Percentiles rank a stretch among this genome's conserved stretches.
These are phyloP conservation scores for Myxozyma neotropica DNA, from an alignment of 805 yeast species.

Conservation along the genomic window DNA sequence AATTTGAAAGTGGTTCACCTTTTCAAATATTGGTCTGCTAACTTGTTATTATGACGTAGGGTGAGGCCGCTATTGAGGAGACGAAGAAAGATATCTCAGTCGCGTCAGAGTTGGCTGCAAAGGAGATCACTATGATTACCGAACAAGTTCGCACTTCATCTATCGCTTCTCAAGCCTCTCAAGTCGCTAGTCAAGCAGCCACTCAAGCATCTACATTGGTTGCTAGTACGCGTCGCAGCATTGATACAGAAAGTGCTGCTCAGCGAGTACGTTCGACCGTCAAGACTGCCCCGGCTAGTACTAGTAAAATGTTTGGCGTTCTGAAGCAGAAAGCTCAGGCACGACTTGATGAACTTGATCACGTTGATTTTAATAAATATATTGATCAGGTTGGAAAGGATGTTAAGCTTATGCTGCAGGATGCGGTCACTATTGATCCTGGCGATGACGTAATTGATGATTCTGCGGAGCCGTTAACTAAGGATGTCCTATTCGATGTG, in stretches of 20 bases:
- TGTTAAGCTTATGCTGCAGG: constrained; percentile 48
- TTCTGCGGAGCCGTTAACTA: neutral
- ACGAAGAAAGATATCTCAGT: constrained; percentile 39
- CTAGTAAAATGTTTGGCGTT: constrained; percentile 39
- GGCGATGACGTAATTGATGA: constrained; percentile 13
- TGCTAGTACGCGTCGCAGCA: constrained; percentile 14
- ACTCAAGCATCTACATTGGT: constrained; percentile 14
- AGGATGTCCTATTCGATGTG: constrained; percentile 28
- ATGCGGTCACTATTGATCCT: constrained; percentile 43
- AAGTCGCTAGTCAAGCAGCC: constrained; percentile 13
- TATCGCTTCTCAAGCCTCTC: constrained; percentile 27
- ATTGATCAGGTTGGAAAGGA: constrained; percentile 59
- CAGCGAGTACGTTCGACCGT: constrained; percentile 6
- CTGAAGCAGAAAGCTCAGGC: constrained; percentile 55
- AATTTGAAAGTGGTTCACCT: too few relatives aligned
- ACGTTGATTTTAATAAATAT: constrained; percentile 73
- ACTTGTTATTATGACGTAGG: constrained; percentile 3
- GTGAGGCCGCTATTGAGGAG: constrained; percentile 37
- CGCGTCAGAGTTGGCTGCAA: constrained; percentile 30
- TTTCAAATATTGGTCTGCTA: too few relatives aligned
- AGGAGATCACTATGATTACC: constrained; percentile 23
- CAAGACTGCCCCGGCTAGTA: constrained; percentile 30
- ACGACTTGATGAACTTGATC: constrained; percentile 69
- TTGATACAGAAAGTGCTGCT: constrained; percentile 15
- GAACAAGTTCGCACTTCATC: constrained; percentile 26